Evolutionary conservation across 2,329 filamentous ascomycete genomes (phyloP).

Genomic region (Stachybotrys elegans): DNA sequence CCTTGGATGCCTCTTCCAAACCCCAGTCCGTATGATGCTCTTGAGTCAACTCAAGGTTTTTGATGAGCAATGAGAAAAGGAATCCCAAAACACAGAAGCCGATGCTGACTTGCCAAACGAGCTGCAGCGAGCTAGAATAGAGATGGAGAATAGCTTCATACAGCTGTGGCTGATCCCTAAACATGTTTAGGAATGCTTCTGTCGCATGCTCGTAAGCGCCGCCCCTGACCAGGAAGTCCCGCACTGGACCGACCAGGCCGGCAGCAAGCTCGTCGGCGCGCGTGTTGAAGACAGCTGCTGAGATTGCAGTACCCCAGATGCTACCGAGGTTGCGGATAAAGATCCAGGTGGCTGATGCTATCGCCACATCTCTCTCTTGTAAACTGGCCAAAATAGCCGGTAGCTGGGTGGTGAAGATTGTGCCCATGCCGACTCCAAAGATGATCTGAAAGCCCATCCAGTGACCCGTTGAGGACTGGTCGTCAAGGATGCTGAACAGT

Average conservation of each 20-base stretch:
- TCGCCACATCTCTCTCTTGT: constrained; percentile 28
- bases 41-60: not conserved
- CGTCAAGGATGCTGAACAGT: constrained; percentile 33
- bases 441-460: constrained; percentile 40
- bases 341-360: constrained; percentile 33
- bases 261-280: not conserved
- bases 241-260: not conserved
- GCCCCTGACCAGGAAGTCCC: not conserved
- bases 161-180: not conserved
- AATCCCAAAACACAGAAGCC: not conserved
- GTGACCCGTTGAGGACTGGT: constrained; percentile 24
- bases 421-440: constrained; percentile 33
- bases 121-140: not conserved
- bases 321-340: constrained; percentile 43
- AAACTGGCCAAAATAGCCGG: constrained; percentile 37
- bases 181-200: constrained; percentile 4
- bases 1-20: too few species aligned
- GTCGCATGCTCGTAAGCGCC: constrained; percentile 20
- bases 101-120: not conserved
- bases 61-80: not conserved
- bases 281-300: constrained; percentile 29
- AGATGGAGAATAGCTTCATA: not conserved
- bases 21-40: not conserved
- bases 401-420: constrained; percentile 34
- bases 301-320: constrained; percentile 41